phyloP scores from a whole-genome alignment of 1,139 yeast species.

The Geotrichum aggregatum region DNA sequence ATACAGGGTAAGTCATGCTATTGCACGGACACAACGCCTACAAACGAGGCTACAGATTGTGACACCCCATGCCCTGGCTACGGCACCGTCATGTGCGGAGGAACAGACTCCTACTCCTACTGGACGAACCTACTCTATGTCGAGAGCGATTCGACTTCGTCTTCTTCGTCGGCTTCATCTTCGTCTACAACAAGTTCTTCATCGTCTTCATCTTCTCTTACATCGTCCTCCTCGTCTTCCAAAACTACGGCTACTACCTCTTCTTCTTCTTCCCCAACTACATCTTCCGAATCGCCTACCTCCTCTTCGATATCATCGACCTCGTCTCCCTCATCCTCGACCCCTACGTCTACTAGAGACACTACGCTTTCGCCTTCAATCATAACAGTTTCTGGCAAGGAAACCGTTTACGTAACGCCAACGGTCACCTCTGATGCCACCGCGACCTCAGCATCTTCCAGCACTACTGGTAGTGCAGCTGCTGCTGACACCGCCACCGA shows the following conservation, averaged over 20 bases:
- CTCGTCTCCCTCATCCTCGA: conserved; percentile 11
- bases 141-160: conserved; percentile 21
- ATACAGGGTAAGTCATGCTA: conserved; percentile 57
- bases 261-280: conserved; percentile 12
- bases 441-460: conserved; percentile 1
- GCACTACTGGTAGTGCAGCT: conserved; percentile 11
- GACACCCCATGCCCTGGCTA: conserved; percentile 40
- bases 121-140: conserved; percentile 19
- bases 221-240: conserved; percentile 19
- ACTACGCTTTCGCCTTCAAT: conserved; percentile 10
- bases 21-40: conserved; percentile 59
- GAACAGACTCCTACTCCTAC: conserved; percentile 24
- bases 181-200: too few relatives aligned
- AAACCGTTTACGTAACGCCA: conserved; percentile 15
- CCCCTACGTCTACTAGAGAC: conserved; percentile 10
- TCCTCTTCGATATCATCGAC: conserved; percentile 12
- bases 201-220: conserved; percentile 12
- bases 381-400: conserved; percentile 11
- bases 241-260: too few relatives aligned
- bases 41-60: conserved; percentile 42
- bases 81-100: conserved; percentile 20
- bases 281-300: conserved; percentile 11
- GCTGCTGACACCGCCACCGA: background rate
- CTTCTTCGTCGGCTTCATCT: conserved; percentile 6
- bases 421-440: conserved; percentile 6